Evolutionary conservation across 805 yeast species (phyloP).

Genomic region (Candida argentea): DNA sequence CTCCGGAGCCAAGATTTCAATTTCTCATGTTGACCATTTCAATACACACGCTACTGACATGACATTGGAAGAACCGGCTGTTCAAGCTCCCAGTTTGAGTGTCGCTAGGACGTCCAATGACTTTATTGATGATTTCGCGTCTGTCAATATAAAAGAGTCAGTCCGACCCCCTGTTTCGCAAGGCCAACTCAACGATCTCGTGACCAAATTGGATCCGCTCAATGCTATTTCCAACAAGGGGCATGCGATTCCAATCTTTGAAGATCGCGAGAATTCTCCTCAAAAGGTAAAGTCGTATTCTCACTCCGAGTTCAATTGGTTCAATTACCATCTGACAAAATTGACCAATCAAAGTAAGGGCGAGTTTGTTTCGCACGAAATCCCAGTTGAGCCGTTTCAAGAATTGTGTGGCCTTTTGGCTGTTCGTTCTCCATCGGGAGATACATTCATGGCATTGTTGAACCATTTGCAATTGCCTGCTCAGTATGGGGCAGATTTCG

Average conservation of each 20-base stretch:
- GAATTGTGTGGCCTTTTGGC: conserved; percentile 8
- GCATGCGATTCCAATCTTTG: conserved; percentile 29
- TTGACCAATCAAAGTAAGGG: conserved; percentile 1
- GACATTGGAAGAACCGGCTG: too few species aligned
- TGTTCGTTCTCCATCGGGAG: conserved; percentile 3
- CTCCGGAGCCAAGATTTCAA: too few species aligned
- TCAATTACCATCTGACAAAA: conserved; percentile 26
- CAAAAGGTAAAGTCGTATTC: conserved; percentile 22
- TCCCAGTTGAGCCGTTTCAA: conserved; percentile 10
- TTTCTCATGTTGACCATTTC: too few species aligned
- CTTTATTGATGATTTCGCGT: conserved; percentile 19
- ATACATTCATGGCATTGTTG: conserved; percentile 8
- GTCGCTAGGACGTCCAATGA: conserved; percentile 12
- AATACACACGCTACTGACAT: too few species aligned
- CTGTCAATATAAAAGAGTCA: conserved; percentile 16
- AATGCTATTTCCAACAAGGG: conserved; percentile 21
- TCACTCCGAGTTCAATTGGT: conserved; percentile 27
- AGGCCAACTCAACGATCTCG: conserved; percentile 21
- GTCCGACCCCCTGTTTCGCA: conserved; percentile 2
- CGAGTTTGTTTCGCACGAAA: too few species aligned
- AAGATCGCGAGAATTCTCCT: conserved; percentile 30
- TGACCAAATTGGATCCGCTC: conserved; percentile 35
- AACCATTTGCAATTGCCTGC: conserved; percentile 11
- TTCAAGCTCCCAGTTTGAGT: too few species aligned
- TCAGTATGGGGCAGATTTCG: conserved; percentile 4